Evolutionary conservation across 2,329 filamentous ascomycete species (phyloP), one percentile per base, ranked within the genome.

Genomic region (Albophoma yamanashiensis): DNA sequence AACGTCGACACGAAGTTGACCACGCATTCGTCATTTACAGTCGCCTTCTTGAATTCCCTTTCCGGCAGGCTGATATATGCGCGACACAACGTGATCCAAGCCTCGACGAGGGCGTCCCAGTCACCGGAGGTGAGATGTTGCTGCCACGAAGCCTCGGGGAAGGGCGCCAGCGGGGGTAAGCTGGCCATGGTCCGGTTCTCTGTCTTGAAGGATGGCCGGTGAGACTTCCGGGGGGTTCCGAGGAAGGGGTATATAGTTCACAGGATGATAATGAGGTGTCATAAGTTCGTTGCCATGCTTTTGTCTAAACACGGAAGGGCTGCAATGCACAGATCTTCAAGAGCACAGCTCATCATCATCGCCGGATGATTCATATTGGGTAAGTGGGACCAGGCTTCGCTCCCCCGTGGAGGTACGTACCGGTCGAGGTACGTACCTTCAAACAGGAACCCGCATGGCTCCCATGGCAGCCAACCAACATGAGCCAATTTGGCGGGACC

Each of bases 51-150:
- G 62, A 94, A 89, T 0, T 84, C 75, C 1, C 78, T 68, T 8
- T 84, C 78, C 0, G 82, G 67, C 0, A 89, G 74, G 17, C 81
- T 78, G 38, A 94, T 73, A 63, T 92, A 83, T 3, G 86, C 80
- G 58, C 86, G 80, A 8, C 84, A 76, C 8, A 96, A 79, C 14
- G 83, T 76, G 22, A 86, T 76, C 91, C 91, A 97, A 42, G 90
- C 87, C 63, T 89, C 83, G 55, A 95, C 76, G 70, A 89, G 91
- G 39, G 83, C 79, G 64, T 88, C 80, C 92, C 92, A 96, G 74
- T 96, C 90, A 57, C 80, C 75, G 4, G 85, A 75, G 45, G 81
- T 78, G 62, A 96, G 82, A 65, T 82, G 82, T 65, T 82, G 81
- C 68, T 86, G 85, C 76, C 91, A 85, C 59, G 78, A 76, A 40